Evolutionary conservation across 139 green algal species (phyloP).

Genomic region (Chlamydomonas asymmetrica): DNA sequence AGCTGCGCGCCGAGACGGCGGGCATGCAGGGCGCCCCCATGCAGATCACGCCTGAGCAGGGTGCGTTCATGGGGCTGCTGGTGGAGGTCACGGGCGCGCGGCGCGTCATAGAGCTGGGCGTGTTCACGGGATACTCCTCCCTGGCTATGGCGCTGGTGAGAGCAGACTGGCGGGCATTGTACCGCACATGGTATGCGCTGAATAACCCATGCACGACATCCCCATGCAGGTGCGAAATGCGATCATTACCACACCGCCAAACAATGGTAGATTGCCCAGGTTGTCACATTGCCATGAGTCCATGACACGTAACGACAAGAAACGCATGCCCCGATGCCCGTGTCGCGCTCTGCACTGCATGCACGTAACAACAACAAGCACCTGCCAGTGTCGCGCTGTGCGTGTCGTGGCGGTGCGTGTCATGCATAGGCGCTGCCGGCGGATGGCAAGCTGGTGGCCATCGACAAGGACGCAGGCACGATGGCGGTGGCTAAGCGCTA

Average conservation of each 20-base stretch:
- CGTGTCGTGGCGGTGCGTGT: too few relatives aligned
- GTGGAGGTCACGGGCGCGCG: slow-evolving; percentile 57
- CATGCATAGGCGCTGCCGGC: slow-evolving; percentile 66
- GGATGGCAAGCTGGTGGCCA: slow-evolving; percentile 72
- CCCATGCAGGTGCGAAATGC: too few relatives aligned
- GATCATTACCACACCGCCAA: too few relatives aligned
- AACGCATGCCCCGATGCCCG: too few relatives aligned
- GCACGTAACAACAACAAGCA: too few relatives aligned
- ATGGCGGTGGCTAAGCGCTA: slow-evolving; percentile 73
- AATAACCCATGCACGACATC: too few relatives aligned
- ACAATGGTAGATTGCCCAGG: too few relatives aligned
- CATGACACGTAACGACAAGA: too few relatives aligned
- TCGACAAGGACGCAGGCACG: slow-evolving; percentile 70
- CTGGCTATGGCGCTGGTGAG: slow-evolving; percentile 69
- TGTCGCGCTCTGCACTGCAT: too few relatives aligned
- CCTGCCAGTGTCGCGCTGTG: too few relatives aligned
- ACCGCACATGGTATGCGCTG: too few relatives aligned
- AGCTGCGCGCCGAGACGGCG: slow-evolving; percentile 65
- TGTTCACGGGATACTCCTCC: slow-evolving; percentile 92
- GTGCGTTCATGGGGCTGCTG: slow-evolving; percentile 74
- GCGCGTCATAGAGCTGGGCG: slow-evolving; percentile 66
- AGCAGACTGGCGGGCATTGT: neutral
- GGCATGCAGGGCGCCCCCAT: slow-evolving; percentile 60
- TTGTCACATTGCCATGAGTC: too few relatives aligned
- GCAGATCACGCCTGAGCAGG: slow-evolving; percentile 84